These are phyloP conservation scores for Claviceps lovelessii DNA, from an alignment of 2,329 filamentous ascomycete species.

Conservation along the genomic window DNA sequence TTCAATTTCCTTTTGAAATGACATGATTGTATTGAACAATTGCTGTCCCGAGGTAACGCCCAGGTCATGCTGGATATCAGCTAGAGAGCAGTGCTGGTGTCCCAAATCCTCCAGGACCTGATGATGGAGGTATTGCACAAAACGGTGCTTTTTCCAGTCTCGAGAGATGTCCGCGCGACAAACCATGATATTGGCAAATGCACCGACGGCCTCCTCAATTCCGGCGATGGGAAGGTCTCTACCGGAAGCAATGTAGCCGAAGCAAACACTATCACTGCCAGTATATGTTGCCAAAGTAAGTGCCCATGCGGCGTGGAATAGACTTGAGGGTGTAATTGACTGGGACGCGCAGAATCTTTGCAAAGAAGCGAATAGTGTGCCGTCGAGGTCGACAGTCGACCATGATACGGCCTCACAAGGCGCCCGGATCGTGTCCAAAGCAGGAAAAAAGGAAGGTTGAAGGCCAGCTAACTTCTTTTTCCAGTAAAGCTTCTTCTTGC, in stretches of 20 bases:
- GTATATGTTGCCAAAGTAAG: constrained; percentile 35
- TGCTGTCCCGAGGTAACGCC: constrained; percentile 8
- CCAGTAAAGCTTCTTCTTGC: constrained; percentile 6
- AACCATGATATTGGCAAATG: constrained; percentile 41
- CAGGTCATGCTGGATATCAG: constrained; percentile 26
- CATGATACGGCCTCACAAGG: neutral
- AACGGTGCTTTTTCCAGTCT: constrained; percentile 11
- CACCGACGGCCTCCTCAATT: constrained; percentile 34
- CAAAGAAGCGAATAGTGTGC: constrained; percentile 4
- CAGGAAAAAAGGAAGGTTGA: constrained; percentile 6
- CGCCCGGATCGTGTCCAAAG: neutral
- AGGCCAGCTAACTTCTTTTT: constrained; percentile 4
- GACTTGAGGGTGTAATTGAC: constrained; percentile 31
- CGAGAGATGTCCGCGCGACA: constrained; percentile 26
- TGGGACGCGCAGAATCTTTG: constrained; percentile 22
- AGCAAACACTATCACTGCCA: constrained; percentile 31
- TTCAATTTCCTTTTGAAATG: constrained; percentile 14
- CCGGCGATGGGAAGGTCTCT: constrained; percentile 34
- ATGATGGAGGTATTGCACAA: constrained; percentile 23
- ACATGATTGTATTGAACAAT: constrained; percentile 21
- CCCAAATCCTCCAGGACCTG: constrained; percentile 31
- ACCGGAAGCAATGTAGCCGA: constrained; percentile 39
- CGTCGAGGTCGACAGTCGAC: neutral
- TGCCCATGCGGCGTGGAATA: constrained; percentile 38
- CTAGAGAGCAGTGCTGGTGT: constrained; percentile 35